Evolutionary conservation across 805 yeast genomes (phyloP), one percentile per base, ranked within the genome.

Genomic region (Scheffersomyces spartinae): DNA sequence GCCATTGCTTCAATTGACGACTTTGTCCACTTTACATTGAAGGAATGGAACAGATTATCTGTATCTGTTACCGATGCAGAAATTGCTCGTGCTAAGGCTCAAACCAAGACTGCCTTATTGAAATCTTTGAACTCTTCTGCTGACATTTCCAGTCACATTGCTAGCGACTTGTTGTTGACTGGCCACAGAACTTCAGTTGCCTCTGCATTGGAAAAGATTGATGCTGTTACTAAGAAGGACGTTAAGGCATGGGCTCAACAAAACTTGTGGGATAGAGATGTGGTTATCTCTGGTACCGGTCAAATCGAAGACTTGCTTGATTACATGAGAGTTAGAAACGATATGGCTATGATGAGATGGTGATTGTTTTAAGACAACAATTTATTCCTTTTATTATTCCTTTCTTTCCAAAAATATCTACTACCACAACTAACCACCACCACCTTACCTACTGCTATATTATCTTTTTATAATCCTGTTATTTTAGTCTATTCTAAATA

Each of bases 31-130:
- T 81, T 81, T 61, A 65, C 83, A 31, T 63, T 80, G 57, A 81
- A 78, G 57, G 81, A 80, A 65, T 81, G 93, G 91, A 80, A 79
- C 68, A 74, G 91, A 68, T 68, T 79, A 53, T 64, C 86, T 13
- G 60, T 76, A 40, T 74, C 86, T 13, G 59, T 81, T 46, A 68
- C 83, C 35, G 82, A 77, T 36, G 68, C 81, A 31, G 93, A 81
- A 62, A 72, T 81, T 41, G 72, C 73, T 38, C 69, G 83, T 59
- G 94, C 75, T 48, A 80, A 80, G 61, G 71, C 75, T 39, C 57
- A 70, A 40, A 67, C 73, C 52, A 80, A 80, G 60, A 63, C 79
- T 47, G 64, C 66, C 39, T 47, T 79, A 35, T 69, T 78, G 42
- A 47, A 62, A 26, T 47, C 55, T 30, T 59, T 69, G 43, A 49